Evolutionary conservation across 106 monocot genomes (phyloP), one percentile per base, ranked within the genome.

Genomic region (Dendrobium nobile): DNA sequence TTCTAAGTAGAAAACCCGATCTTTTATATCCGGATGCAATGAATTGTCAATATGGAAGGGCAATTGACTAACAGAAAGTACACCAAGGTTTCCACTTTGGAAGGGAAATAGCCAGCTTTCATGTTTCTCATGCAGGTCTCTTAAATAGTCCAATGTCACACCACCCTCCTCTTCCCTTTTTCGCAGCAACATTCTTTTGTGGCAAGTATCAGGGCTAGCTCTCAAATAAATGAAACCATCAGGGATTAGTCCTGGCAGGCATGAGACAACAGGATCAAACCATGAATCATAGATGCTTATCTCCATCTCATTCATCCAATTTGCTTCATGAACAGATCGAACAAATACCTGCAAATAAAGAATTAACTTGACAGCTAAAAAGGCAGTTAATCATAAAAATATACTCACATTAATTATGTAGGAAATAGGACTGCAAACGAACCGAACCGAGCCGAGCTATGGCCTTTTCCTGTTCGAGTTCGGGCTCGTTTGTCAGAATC

Each of bases 271-370:
- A 33, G 95, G 99, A 79, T 99, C 99, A 87, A 99, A 99, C 99
- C 99, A 99, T 2, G 99, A 99, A 64, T 99, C 99, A 72, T 99
- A 99, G 54, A 99, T 99, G 86, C 95, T 93, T 81, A 99, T 92
- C 82, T 99, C 99, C 99, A 99, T 99, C 80, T 95, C 92, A 78
- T 91, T 93, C 95, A 99, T 99, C 98, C 98, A 99, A 4, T 99
- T 99, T 10, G 98, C 95, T 87, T 99, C 98, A 84, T 99, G 91
- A 78, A 99, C 95, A 56, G 99, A 95, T 72, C 99, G 88, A 20
- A 99, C 99, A 85, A 99, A 99, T 19, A 99, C 99, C 99, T 99
- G 78, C 0, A 18, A 58, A 31, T 47, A 22, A 79, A n/a, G 26
- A 27, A 47, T 22, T 24, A 54, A 11, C 6, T 42, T 77, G 13